These are phyloP conservation scores for Hansfordia pulvinata DNA, from an alignment of 2,329 filamentous ascomycete species.

Conservation along the genomic window DNA sequence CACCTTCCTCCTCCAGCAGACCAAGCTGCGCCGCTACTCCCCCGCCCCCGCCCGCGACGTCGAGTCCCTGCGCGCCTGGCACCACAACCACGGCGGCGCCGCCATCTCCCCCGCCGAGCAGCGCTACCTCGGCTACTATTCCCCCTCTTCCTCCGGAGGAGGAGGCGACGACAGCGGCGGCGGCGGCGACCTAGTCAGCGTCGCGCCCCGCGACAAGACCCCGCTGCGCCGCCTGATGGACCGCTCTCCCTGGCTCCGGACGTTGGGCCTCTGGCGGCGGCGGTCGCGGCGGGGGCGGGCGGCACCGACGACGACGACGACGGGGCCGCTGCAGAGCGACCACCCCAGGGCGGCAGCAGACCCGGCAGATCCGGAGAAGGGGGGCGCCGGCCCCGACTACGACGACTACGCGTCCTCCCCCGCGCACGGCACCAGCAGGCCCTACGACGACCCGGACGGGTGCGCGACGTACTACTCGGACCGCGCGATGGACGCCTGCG, in stretches of 20 bases:
- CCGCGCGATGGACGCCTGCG: constrained; percentile 9
- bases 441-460: too few relatives aligned
- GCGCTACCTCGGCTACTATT: constrained; percentile 7
- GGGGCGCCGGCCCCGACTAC: constrained; percentile 1
- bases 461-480: constrained; percentile 6
- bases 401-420: constrained; percentile 1
- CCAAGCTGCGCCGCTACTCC: constrained; percentile 5
- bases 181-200: constrained; percentile 11
- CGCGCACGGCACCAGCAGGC: too few relatives aligned
- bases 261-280: constrained; percentile 6
- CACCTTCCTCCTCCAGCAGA: constrained; percentile 12
- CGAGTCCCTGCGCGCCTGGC: constrained; percentile 12
- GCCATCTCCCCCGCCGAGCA: constrained; percentile 6
- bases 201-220: constrained; percentile 3
- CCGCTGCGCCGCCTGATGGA: constrained; percentile 6
- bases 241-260: constrained; percentile 4
- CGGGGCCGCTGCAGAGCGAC: too few relatives aligned
- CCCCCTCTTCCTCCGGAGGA: too few relatives aligned
- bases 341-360: background rate
- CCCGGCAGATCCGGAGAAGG: too few relatives aligned
- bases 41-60: constrained; percentile 9
- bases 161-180: too few relatives aligned
- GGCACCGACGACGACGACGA: too few relatives aligned
- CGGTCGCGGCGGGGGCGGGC: too few relatives aligned
- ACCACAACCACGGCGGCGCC: constrained; percentile 6